Conservation (phyloP, 1,284 basidiomycete species). For the Malassezia sympodialis region DNA sequence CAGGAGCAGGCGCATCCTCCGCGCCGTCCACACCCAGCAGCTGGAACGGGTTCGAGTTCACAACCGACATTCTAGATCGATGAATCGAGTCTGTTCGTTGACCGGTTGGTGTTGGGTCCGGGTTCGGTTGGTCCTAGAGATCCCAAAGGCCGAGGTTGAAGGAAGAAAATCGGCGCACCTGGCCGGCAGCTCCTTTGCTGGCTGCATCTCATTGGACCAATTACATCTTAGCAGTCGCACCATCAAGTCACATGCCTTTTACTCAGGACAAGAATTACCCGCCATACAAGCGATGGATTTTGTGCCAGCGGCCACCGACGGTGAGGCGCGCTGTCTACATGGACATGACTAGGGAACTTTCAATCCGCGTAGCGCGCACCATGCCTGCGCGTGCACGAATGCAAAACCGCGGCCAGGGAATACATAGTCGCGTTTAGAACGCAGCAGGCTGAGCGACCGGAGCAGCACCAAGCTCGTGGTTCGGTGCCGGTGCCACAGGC, state of each 20-base stretch:
- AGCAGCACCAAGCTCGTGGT: slow-evolving; percentile 7
- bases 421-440: slow-evolving; percentile 23
- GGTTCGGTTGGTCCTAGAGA: not conserved
- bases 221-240: not conserved
- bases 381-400: slow-evolving; percentile 12
- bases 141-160: slow-evolving; percentile 2
- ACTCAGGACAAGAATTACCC: not conserved
- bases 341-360: slow-evolving; percentile 12
- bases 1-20: slow-evolving; percentile 26
- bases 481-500: not conserved
- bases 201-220: not conserved
- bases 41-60: slow-evolving; percentile 46
- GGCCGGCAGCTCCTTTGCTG: not conserved
- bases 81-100: not conserved
- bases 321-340: slow-evolving; percentile 6
- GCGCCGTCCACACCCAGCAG: slow-evolving; percentile 43
- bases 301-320: slow-evolving; percentile 3
- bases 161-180: slow-evolving; percentile 2
- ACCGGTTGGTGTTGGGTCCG: not conserved
- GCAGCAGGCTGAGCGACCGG: slow-evolving; percentile 22
- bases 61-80: slow-evolving; percentile 40
- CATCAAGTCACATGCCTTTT: slow-evolving; percentile 8
- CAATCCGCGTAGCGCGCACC: slow-evolving; percentile 8
- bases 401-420: slow-evolving; percentile 5
- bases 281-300: slow-evolving; percentile 8